A percentile compares a stretch with the other conserved stretches of the same genome.
Conservation (phyloP, 805 yeast genomes). For the Schwanniomyces sp. region DNA sequence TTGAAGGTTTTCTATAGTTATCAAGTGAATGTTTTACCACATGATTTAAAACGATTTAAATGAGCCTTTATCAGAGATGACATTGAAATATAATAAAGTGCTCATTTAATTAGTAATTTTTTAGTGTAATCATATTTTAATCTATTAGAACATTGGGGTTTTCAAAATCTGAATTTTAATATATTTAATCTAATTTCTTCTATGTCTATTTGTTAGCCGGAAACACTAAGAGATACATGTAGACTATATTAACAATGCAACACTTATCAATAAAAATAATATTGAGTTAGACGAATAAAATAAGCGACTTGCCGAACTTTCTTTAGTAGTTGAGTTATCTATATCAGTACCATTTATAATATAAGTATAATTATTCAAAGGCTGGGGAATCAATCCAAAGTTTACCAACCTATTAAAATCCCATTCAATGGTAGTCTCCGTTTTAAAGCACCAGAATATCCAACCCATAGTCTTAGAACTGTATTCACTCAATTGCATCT, state of each 20-base stretch:
- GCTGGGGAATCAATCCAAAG: slow-evolving; percentile 59
- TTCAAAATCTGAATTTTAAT: too few species aligned
- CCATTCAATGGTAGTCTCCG: slow-evolving; percentile 69
- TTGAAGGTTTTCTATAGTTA: too few species aligned
- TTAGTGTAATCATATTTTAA: too few species aligned
- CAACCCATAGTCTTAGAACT: slow-evolving; percentile 50
- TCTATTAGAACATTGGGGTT: too few species aligned
- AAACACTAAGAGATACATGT: neutral
- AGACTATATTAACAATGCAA: neutral
- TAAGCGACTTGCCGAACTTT: neutral
- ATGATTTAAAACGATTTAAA: too few species aligned
- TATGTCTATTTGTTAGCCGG: too few species aligned
- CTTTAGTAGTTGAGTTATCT: slow-evolving; percentile 8
- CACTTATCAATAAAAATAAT: neutral
- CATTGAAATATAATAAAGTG: too few species aligned
- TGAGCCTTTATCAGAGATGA: too few species aligned
- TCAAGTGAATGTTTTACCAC: too few species aligned
- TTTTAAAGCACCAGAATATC: slow-evolving; percentile 73
- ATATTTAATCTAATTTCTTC: too few species aligned
- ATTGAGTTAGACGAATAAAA: neutral
- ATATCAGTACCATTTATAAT: slow-evolving; percentile 34
- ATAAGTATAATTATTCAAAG: slow-evolving; percentile 42
- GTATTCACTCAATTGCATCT: slow-evolving; percentile 59
- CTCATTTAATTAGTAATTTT: too few species aligned
- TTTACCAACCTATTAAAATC: slow-evolving; percentile 54